Conservation (phyloP, 306 rosid species). For the Acacia confusa region DNA sequence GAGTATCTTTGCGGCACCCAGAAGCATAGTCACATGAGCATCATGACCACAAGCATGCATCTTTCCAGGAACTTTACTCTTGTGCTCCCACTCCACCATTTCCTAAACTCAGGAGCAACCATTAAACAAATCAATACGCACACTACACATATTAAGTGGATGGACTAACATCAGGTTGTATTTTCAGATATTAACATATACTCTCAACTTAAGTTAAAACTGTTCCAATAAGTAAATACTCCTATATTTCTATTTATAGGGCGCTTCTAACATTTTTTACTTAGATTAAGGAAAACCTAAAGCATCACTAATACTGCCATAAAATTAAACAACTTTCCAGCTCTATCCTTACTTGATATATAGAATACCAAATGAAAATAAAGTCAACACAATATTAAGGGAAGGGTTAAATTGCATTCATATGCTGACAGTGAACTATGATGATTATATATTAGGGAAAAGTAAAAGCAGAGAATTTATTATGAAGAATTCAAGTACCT, state of each 20-base stretch:
- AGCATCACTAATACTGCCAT: too few relatives aligned
- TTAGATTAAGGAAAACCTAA: too few relatives aligned
- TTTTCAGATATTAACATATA: neutral
- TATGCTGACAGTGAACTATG: neutral
- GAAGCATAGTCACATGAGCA: conserved; percentile 90
- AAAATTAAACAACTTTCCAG: too few relatives aligned
- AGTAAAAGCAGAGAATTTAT: neutral
- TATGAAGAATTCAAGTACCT: conserved; percentile 42
- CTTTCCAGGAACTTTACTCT: conserved; percentile 79
- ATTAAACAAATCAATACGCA: neutral
- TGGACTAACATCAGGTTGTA: neutral
- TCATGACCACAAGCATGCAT: conserved; percentile 98
- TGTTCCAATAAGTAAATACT: neutral
- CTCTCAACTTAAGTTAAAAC: neutral
- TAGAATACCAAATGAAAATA: too few relatives aligned
- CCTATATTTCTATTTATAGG: too few relatives aligned
- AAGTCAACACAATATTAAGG: too few relatives aligned
- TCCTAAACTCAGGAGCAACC: conserved; percentile 45
- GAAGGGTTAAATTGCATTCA: too few relatives aligned
- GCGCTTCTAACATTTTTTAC: too few relatives aligned
- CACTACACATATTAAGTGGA: neutral
- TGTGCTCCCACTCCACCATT: conserved; percentile 93
- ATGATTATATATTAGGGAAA: neutral
- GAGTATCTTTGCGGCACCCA: conserved; percentile 89
- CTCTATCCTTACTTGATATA: too few relatives aligned